Conservation (phyloP, 495 filamentous ascomycete species). For the Aspergillus bridgeri region DNA sequence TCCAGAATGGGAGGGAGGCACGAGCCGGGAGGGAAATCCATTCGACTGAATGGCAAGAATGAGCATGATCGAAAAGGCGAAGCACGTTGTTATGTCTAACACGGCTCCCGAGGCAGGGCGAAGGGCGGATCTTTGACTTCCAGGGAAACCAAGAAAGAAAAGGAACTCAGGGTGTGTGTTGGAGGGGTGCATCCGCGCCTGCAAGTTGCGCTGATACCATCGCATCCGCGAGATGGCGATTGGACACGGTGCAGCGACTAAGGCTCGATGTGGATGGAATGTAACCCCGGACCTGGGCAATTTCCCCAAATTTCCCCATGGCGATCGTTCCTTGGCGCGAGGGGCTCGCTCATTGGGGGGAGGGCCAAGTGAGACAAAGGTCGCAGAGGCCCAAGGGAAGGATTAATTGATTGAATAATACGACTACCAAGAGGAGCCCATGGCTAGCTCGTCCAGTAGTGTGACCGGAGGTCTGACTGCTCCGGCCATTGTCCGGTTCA, state of each 20-base stretch:
- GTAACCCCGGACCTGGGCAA: slow-evolving; percentile 1
- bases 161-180: too few species aligned
- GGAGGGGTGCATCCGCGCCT: too few species aligned
- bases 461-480: slow-evolving; percentile 6
- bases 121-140: too few species aligned
- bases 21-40: too few species aligned
- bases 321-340: slow-evolving; percentile 6
- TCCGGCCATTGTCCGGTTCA: slow-evolving; percentile 2
- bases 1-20: too few species aligned
- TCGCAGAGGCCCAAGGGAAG: background rate
- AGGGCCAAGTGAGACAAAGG: slow-evolving; percentile 4
- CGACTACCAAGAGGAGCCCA: background rate
- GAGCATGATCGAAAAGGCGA: too few species aligned
- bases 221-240: background rate
- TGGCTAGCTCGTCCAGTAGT: too few species aligned
- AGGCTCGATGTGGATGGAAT: slow-evolving; percentile 1
- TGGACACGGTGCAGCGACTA: background rate
- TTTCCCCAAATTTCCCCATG: slow-evolving; percentile 22
- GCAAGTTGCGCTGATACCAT: too few species aligned
- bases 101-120: too few species aligned
- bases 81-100: too few species aligned
- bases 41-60: too few species aligned
- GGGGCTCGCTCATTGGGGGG: slow-evolving; percentile 8
- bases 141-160: too few species aligned
- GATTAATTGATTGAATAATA: background rate